Evolutionary conservation across 352 stramenopile genomes (phyloP), one percentile per base, ranked within the genome.

Genomic region (Globisporangium nagaii): DNA sequence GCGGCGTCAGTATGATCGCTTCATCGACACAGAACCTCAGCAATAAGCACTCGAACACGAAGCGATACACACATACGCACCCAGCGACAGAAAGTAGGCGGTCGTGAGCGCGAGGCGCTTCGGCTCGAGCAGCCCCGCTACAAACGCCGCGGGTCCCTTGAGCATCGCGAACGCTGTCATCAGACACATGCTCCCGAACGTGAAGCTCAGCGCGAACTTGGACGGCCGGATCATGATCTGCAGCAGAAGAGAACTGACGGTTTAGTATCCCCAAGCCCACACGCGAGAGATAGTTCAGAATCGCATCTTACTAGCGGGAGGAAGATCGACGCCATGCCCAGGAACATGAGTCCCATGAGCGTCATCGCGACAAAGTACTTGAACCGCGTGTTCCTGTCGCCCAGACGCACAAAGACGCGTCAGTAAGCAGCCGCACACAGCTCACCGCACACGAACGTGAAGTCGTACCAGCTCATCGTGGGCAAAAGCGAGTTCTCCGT

Each of bases 151-250:
- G 2, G 78, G 80, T 0, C 83, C 83, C 39, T 88, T 88, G 11
- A 93, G 68, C 71, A 89, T 90, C 17, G 83, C 83, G 42, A 93
- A 79, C 25, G 78, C 80, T 0, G 66, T 73, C 74, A 93, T 88
- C 11, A 68, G 74, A 51, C 74, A 90, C 37, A 90, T 77, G 57
- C 83, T 90, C 13, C 83, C 83, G 27, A 93, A 66, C 19, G 83
- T 90, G 50, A 93, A 90, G 56, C 79, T 90, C 34, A 93, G 58
- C 11, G 83, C 83, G 51, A 93, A 90, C 49, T 93, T 93, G 43
- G 79, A 90, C 30, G 83, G 83, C 10, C 79, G 76, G 27, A 93
- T 68, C 72, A 93, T 75, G 35, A 90, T 82, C 73, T 86, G 65
- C 31, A 64, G 39, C 4, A 25, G 4, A 13, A 25, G 13, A 25